Evolutionary conservation across 257 asterid species (phyloP), one percentile per base, ranked within the genome.

Genomic region (Mentha longifolia): DNA sequence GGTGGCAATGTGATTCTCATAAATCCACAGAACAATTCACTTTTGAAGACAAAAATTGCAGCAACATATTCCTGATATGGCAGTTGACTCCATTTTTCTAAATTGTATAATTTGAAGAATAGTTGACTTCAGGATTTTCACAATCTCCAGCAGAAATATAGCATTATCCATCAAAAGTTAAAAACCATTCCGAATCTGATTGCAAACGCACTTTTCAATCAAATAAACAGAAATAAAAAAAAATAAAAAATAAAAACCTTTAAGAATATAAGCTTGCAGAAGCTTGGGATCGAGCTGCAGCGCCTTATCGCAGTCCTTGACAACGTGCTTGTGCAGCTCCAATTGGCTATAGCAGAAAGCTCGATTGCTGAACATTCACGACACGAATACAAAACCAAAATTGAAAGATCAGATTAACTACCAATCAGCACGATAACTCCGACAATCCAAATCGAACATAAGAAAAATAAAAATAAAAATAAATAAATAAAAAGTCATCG

Each of bases 281-380:
- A 81, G 92, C 65, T 80, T 71, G 54, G 95, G 95, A 80, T 94
- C 99, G 61, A 94, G 95, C 88, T 86, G 83, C 81, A 94, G 78
- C 56, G 97, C 99, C 89, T 74, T 88, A 65, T 94, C 87, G 62
- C 97, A 94, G 77, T 94, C 99, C 85, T 91, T 94, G 55, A 94
- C 78, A 39, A 80, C 99, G 50, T 94, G 99, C 85, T 94, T 94
- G 87, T 91, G 91, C 81, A 94, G 74, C 86, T 94, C 99, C 97
- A 94, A 77, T 84, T 94, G 95, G 83, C 97, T 91, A 79, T 89
- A 94, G 80, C 99, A 91, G 74, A 80, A 94, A 31, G 97, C 97
- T 84, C 99, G 95, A 80, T 94, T 94, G 83, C 99, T 89, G 83
- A 65, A 74, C 76, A 47, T 42, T 43, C 73, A 68, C 50, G 68